Conservation (phyloP, 306 rosid genomes). For the Urtica urens region DNA sequence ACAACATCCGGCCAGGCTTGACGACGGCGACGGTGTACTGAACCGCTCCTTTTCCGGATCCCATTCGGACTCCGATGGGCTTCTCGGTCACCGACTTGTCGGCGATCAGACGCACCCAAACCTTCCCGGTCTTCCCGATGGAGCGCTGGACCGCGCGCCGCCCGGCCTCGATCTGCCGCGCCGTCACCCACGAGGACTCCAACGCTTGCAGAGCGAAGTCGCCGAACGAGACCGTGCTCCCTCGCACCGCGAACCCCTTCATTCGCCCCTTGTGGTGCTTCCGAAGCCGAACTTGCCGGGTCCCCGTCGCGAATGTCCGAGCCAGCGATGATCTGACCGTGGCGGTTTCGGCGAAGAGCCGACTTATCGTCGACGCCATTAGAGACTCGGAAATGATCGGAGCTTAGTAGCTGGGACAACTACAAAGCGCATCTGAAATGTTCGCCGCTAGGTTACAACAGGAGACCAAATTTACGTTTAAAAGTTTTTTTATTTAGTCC, state of each 20-base stretch:
- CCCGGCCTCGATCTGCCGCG: conserved; percentile 9
- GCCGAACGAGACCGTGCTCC: background rate
- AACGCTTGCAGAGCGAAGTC: conserved; percentile 1
- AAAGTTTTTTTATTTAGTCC: too few species aligned
- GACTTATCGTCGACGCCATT: too few species aligned
- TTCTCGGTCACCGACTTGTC: conserved; percentile 6
- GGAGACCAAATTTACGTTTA: too few species aligned
- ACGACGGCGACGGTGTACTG: conserved; percentile 7
- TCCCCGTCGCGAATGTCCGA: conserved; percentile 32
- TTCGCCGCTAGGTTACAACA: too few species aligned
- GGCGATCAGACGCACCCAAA: conserved; percentile 1
- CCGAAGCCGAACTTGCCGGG: conserved; percentile 14
- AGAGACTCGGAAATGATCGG: too few species aligned
- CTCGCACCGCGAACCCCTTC: background rate
- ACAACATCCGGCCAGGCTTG: conserved; percentile 2
- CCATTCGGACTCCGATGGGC: conserved; percentile 1
- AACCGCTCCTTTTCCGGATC: background rate
- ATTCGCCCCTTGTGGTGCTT: conserved; percentile 7
- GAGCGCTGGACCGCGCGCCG: background rate
- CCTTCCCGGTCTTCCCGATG: background rate
- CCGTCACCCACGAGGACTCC: background rate
- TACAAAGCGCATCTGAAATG: too few species aligned
- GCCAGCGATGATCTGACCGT: too few species aligned
- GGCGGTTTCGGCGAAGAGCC: too few species aligned
- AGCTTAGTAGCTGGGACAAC: too few species aligned